Percentiles rank a stretch among this genome's conserved stretches.
Conservation (phyloP, 768 basidiomycete genomes). For the Hygrophorus pudorinus region DNA sequence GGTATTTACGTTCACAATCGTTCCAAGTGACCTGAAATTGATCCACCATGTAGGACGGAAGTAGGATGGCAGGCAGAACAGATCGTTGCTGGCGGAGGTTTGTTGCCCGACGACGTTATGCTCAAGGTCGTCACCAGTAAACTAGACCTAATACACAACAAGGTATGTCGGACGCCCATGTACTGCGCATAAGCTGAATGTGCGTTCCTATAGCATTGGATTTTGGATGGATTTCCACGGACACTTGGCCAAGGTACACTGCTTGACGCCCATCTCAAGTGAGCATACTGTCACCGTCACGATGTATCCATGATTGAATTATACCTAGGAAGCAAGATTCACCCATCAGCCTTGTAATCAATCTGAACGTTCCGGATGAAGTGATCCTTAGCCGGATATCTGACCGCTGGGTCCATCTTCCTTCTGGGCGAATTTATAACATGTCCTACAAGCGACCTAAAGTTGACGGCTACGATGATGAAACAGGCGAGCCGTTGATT, state of each 20-base stretch:
- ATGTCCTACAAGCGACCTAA: conserved; percentile 79
- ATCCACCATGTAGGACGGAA: conserved; percentile 39
- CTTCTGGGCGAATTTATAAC: conserved; percentile 88
- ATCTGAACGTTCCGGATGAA: conserved; percentile 82
- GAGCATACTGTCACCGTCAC: conserved; percentile 11
- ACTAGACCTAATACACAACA: conserved; percentile 54
- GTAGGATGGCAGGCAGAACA: conserved; percentile 67
- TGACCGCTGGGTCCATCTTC: conserved; percentile 82
- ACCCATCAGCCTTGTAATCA: conserved; percentile 73
- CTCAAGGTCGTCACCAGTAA: conserved; percentile 66
- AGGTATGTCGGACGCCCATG: conserved; percentile 30
- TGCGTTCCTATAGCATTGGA: conserved; percentile 62
- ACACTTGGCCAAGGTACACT: conserved; percentile 78
- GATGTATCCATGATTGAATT: conserved; percentile 1
- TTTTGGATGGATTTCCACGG: conserved; percentile 87
- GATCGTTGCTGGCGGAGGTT: conserved; percentile 68
- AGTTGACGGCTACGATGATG: conserved; percentile 71
- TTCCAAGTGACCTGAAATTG: neutral
- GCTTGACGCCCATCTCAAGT: conserved; percentile 70
- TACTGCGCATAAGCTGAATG: neutral
- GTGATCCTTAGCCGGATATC: conserved; percentile 80
- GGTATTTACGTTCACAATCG: conserved; percentile 19
- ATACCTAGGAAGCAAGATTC: conserved; percentile 42
- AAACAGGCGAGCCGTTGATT: conserved; percentile 81
- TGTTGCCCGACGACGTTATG: conserved; percentile 75